Evolutionary conservation across 2,329 filamentous ascomycete genomes (phyloP), one percentile per base, ranked within the genome.

Genomic region (Paraphaeosphaeria sporulosa): DNA sequence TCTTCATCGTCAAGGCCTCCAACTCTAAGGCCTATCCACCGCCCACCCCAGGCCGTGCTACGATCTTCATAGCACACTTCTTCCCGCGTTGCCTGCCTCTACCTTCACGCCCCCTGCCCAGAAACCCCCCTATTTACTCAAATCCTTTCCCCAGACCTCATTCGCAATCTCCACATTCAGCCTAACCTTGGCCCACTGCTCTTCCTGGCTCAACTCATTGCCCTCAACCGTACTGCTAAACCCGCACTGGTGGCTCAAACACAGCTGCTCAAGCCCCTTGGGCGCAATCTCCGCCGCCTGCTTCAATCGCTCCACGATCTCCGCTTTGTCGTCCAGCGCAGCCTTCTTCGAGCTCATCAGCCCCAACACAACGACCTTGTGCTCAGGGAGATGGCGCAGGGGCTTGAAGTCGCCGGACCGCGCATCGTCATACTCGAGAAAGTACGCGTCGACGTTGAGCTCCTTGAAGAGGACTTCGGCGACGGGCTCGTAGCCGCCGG

Each of bases 401-500:
- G 85, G 85, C 38, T 76, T 78, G 74, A 87, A 87, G 71, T 86
- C 85, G 15, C 85, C 85, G 0, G 80, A 83, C 2, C 85, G 79
- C 34, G 83, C 84, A 62, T 86, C 84, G 70, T 87, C 85, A 71
- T 85, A 87, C 73, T 87, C 85, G 66, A 87, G 81, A 76, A 86
- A 87, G 74, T 86, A 87, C 15, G 82, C 84, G 65, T 87, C 84
- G 55, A 86, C 84, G 66, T 86, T 80, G 51, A 86, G 79, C 58
- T 85, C 82, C 68, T 82, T 82, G 79, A 86, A 86, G 15, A 86
- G 76, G n/a, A 84, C 82, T 72, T 85, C 83, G 38, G 84, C 83
- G 3, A 86, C 84, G 50, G 84, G 84, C 74, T 86, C 85, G 76
- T 87, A 87, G 40, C 84, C 84, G 49, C 85, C 85, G 55, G 83